Percentiles rank a stretch among this genome's conserved stretches.
These are phyloP conservation scores for Mortierella sp. DNA, from an alignment of 371 early-diverging fungal genomes.

Conservation along the genomic window DNA sequence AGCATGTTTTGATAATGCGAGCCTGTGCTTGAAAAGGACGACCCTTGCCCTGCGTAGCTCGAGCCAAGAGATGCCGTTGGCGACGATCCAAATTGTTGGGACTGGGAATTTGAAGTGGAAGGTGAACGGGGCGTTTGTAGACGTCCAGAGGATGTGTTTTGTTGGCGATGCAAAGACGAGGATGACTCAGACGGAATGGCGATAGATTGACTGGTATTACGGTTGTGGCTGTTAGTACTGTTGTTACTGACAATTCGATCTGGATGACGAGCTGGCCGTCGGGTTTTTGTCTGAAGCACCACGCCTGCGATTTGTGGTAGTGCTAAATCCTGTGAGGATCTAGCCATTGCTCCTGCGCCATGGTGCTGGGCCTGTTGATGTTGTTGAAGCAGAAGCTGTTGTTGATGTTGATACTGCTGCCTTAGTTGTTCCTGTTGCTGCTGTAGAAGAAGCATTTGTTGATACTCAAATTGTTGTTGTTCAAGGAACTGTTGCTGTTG, in stretches of 20 bases:
- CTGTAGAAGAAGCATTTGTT: constrained; percentile 38
- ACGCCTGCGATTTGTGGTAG: constrained; percentile 33
- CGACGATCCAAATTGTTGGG: constrained; percentile 10
- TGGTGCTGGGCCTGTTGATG: constrained; percentile 25
- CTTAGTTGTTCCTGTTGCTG: constrained; percentile 34
- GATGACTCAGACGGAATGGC: constrained; percentile 23
- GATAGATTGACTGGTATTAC: constrained; percentile 30
- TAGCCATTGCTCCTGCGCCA: neutral
- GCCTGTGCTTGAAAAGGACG: constrained; percentile 43
- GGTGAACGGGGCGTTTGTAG: constrained; percentile 12
- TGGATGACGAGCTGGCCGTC: constrained; percentile 41
- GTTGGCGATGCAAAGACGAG: constrained; percentile 15
- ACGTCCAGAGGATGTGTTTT: constrained; percentile 6
- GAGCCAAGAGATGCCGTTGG: constrained; percentile 28
- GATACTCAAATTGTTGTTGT: constrained; percentile 32
- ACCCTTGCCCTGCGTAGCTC: constrained; percentile 22
- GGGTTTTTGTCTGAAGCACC: constrained; percentile 35
- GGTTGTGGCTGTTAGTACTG: neutral
- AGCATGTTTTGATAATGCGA: constrained; percentile 38
- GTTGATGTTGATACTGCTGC: constrained; percentile 16
- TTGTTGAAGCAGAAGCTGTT: constrained; percentile 20
- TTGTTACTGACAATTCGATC: constrained; percentile 12
- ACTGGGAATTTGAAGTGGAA: neutral
- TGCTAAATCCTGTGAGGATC: constrained; percentile 14
- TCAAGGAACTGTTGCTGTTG: constrained; percentile 43